phyloP scores from a whole-genome alignment of 495 filamentous ascomycete genomes.

The Massariosphaeria phaeospora region DNA sequence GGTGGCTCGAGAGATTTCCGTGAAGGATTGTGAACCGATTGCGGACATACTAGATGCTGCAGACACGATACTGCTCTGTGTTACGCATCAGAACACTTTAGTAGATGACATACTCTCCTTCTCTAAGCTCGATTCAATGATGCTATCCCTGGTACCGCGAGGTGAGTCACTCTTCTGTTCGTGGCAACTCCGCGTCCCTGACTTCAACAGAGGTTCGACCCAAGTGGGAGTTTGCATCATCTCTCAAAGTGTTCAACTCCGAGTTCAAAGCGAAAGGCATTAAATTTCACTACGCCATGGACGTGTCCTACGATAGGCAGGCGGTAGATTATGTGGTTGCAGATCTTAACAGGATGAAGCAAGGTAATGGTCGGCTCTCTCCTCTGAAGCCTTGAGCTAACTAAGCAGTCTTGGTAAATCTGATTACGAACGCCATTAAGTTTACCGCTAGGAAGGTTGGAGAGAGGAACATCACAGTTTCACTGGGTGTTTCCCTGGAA shows the following conservation, averaged over 20 bases:
- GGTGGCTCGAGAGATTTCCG: conserved; percentile 10
- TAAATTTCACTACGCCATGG: conserved; percentile 34
- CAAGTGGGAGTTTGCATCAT: conserved; percentile 28
- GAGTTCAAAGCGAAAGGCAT: conserved; percentile 38
- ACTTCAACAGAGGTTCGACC: conserved; percentile 24
- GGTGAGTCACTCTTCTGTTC: not conserved
- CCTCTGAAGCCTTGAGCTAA: not conserved
- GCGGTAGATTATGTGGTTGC: conserved; percentile 36
- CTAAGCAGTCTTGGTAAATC: conserved; percentile 36
- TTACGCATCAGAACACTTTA: conserved; percentile 37
- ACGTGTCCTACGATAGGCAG: conserved; percentile 32
- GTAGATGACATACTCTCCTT: conserved; percentile 41
- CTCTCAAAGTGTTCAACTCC: conserved; percentile 39
- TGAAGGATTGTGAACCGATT: conserved; percentile 6
- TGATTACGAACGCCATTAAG: conserved; percentile 42
- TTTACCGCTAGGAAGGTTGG: conserved; percentile 37
- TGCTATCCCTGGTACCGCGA: conserved; percentile 36
- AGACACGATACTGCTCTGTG: conserved; percentile 39
- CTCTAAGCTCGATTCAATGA: conserved; percentile 41
- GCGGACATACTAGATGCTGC: conserved; percentile 34
- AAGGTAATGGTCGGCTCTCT: conserved; percentile 10
- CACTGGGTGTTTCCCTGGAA: conserved; percentile 32
- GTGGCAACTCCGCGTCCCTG: not conserved
- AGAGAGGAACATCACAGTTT: conserved; percentile 32
- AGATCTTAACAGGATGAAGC: conserved; percentile 36